Conservation (phyloP, 768 basidiomycete species). For the Xanthoconium purpureum region DNA sequence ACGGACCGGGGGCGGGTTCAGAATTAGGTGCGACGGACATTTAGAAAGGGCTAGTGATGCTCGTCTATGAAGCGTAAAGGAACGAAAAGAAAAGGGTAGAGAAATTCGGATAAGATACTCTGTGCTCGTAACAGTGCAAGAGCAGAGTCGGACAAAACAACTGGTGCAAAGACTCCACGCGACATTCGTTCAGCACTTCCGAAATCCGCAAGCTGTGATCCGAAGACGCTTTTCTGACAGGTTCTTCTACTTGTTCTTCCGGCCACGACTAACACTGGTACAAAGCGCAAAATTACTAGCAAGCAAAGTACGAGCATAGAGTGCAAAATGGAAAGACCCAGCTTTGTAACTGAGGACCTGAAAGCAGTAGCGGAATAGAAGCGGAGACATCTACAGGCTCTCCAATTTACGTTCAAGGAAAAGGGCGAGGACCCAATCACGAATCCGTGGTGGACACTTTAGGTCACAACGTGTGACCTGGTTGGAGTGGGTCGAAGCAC, state of each 20-base stretch:
- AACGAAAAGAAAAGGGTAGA: neutral
- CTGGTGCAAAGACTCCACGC: slow-evolving; percentile 12
- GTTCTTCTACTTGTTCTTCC: too few species aligned
- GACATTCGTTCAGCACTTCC: slow-evolving; percentile 13
- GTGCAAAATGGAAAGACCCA: too few species aligned
- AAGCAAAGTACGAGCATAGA: too few species aligned
- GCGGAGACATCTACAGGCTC: too few species aligned
- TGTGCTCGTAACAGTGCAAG: slow-evolving; percentile 3
- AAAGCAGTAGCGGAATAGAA: too few species aligned
- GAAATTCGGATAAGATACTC: slow-evolving; percentile 17
- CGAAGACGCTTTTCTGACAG: neutral
- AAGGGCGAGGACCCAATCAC: too few species aligned
- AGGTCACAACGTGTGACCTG: neutral
- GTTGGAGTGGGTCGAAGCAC: neutral
- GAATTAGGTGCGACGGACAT: slow-evolving; percentile 13
- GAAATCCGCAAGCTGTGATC: slow-evolving; percentile 6
- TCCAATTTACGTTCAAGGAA: too few species aligned
- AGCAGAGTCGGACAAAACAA: slow-evolving; percentile 1
- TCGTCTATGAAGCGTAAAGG: slow-evolving; percentile 6
- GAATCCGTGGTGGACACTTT: too few species aligned
- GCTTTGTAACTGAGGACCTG: too few species aligned
- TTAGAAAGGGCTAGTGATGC: neutral
- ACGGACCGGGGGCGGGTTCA: slow-evolving; percentile 8
- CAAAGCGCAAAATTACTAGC: too few species aligned
- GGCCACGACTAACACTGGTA: too few species aligned